A percentile compares a stretch with the other conserved stretches of the same genome.
Conservation (phyloP, 2,329 filamentous ascomycete species). For the Samsoniella hepiali region DNA sequence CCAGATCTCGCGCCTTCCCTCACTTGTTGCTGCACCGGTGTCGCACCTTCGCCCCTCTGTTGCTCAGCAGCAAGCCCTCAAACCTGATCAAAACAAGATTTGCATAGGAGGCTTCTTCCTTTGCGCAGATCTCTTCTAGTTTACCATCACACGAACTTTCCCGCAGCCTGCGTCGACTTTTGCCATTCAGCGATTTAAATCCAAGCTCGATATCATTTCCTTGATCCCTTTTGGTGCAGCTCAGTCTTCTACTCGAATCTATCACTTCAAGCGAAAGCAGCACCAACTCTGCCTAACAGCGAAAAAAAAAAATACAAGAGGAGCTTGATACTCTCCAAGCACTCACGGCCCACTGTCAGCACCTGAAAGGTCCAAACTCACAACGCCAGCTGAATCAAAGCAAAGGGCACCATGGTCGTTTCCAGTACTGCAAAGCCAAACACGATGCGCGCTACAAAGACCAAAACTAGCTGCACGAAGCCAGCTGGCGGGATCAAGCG, state of each 20-base stretch:
- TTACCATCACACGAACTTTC: not conserved
- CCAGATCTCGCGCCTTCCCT: conserved; percentile 6
- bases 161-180: not conserved
- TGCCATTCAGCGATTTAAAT: conserved; percentile 8
- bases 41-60: conserved; percentile 1
- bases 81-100: not conserved
- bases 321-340: not conserved
- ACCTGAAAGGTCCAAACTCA: not conserved
- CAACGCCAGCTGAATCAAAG: not conserved
- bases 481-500: not conserved
- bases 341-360: not conserved
- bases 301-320: not conserved
- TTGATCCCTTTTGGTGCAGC: not conserved
- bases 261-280: not conserved
- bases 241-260: not conserved
- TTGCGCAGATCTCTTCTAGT: not conserved
- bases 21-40: not conserved
- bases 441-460: not conserved
- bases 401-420: not conserved
- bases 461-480: not conserved
- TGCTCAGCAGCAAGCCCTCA: not conserved
- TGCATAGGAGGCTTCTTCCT: not conserved
- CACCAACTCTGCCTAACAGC: not conserved
- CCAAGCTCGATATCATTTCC: conserved; percentile 11
- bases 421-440: not conserved